Percentiles rank a stretch among this genome's conserved stretches.
These are phyloP conservation scores for Botryosphaeria dothidea DNA, from an alignment of 2,329 filamentous ascomycete species.

Conservation along the genomic window DNA sequence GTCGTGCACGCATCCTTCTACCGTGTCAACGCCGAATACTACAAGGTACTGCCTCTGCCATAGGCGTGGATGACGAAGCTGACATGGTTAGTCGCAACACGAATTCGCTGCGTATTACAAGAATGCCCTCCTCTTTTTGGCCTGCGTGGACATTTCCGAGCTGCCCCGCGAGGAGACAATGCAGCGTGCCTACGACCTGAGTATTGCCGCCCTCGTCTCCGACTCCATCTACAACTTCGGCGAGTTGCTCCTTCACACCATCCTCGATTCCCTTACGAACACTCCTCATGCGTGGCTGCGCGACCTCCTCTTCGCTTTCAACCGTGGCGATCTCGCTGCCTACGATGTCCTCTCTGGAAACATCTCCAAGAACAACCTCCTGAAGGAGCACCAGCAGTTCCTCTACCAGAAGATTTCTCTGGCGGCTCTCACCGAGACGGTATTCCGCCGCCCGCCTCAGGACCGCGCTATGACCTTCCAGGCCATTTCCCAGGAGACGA, in stretches of 20 bases:
- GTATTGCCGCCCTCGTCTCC: conserved; percentile 87
- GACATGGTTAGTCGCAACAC: conserved; percentile 62
- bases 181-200: conserved; percentile 85
- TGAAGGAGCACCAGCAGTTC: conserved; percentile 77
- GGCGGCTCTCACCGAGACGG: conserved; percentile 90
- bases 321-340: conserved; percentile 85
- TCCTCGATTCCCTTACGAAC: conserved; percentile 79
- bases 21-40: conserved; percentile 91
- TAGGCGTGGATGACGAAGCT: not conserved
- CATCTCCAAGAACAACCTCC: conserved; percentile 75
- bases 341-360: conserved; percentile 83
- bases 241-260: conserved; percentile 95
- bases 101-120: conserved; percentile 97
- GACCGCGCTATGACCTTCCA: conserved; percentile 91
- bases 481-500: conserved; percentile 87
- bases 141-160: conserved; percentile 82
- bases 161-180: conserved; percentile 75
- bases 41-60: conserved; percentile 58
- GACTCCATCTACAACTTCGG: conserved; percentile 99
- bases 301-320: conserved; percentile 96
- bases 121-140: conserved; percentile 95
- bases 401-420: conserved; percentile 98
- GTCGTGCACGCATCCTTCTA: conserved; percentile 97
- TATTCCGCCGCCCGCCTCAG: conserved; percentile 93
- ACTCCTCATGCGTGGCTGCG: conserved; percentile 84